Evolutionary conservation across 2,329 filamentous ascomycete species (phyloP).

Genomic region (Aspergillus sp.): DNA sequence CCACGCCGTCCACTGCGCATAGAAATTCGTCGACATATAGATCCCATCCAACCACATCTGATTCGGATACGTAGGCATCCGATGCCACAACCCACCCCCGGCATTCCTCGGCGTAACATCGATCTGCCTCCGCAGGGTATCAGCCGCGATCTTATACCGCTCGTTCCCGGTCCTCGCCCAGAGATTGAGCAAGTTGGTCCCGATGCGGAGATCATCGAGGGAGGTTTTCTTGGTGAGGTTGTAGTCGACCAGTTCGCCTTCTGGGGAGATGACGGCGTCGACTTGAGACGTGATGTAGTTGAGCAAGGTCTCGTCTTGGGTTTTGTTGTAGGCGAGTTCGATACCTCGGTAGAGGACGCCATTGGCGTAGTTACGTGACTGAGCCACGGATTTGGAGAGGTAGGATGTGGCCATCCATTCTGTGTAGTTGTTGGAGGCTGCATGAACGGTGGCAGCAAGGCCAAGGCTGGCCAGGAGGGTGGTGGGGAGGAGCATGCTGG

Average conservation of each 20-base stretch:
- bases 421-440: constrained; percentile 11
- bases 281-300: constrained; percentile 13
- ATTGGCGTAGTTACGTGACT: constrained; percentile 17
- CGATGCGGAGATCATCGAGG: constrained; percentile 17
- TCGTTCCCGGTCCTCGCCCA: constrained; percentile 13
- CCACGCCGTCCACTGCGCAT: constrained; percentile 15
- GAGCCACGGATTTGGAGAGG: constrained; percentile 8
- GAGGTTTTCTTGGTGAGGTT: constrained; percentile 8
- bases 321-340: constrained; percentile 18
- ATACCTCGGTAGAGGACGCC: constrained; percentile 14
- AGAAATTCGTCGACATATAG: constrained; percentile 17
- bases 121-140: constrained; percentile 12
- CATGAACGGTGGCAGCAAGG: background rate
- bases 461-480: background rate
- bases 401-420: constrained; percentile 15
- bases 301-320: constrained; percentile 3
- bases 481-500: background rate
- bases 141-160: constrained; percentile 16
- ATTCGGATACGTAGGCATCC: constrained; percentile 15
- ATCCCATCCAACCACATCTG: constrained; percentile 21
- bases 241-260: constrained; percentile 4
- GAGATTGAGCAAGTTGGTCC: constrained; percentile 12
- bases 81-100: constrained; percentile 17
- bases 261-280: constrained; percentile 9
- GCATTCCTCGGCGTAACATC: constrained; percentile 15